Evolutionary conservation across 805 yeast genomes (phyloP), one percentile per base, ranked within the genome.

Genomic region (Cyberlindnera nakhonratchasimensis): DNA sequence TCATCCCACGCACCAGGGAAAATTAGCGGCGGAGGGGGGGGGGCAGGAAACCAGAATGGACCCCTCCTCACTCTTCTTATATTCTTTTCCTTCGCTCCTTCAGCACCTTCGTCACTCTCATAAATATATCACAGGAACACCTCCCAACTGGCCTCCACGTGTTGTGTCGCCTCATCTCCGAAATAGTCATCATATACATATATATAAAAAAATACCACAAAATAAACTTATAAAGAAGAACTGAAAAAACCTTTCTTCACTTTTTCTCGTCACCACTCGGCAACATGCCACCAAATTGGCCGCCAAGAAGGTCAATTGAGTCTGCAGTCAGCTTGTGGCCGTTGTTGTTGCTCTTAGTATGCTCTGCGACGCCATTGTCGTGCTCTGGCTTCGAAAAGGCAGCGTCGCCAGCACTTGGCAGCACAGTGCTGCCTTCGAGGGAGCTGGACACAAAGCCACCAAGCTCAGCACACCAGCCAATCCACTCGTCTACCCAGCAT

Each of bases 401-500:
- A 17, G 39, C 12, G 12, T 43, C 48, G 17, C 16, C 28, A 16
- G 36, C 7, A 8, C 44, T 41, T 18, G 40, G 30, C 19, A 47
- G 13, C 10, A 43, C 23, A 2, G 43, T 25, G 12, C 29, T 16
- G 3, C 43, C 50, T 5, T 43, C 50, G 13, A 44, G 29, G 5
- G 48, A 17, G 17, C 40, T 32, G 4, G 45, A 34, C 9, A 77
- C 57, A 47, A 72, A 73, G 0, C 82, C 81, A 5, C 82, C 81
- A 13, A 78, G 61, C 54, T 82, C 88, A 20, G 82, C 80, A 43
- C 74, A 64, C 79, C 87, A 81, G 2, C 72, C 72, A 46, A 82
- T 65, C 71, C 77, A 83, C 54, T 84, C 91, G 54, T 81, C 87
- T 6, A 80, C 66, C 89, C 91, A 85, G 57, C 88, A 79, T 42